Conservation (phyloP, 768 basidiomycete species). For the Sporobolomyces roseus region DNA sequence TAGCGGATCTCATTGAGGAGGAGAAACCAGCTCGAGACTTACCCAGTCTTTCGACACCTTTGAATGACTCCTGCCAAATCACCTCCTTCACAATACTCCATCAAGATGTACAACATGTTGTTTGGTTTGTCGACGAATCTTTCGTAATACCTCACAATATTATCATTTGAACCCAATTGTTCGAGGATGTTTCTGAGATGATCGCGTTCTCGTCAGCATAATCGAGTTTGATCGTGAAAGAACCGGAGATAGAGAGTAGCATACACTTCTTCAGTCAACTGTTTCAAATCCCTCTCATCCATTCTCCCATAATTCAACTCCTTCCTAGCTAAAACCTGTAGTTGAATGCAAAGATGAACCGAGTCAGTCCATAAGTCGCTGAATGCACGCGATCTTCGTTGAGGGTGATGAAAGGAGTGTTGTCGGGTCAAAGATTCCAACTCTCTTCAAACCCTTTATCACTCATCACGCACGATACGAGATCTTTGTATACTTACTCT, state of each 20-base stretch:
- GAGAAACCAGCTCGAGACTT: not conserved
- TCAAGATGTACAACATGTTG: constrained; percentile 91
- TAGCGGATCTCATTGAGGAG: not conserved
- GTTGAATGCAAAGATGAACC: not conserved
- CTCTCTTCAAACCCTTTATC: no score
- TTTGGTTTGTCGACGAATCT: constrained; percentile 79
- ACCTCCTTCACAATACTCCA: constrained; percentile 98
- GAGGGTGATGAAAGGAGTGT: no score
- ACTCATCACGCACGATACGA: no score
- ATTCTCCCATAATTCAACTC: constrained; percentile 97
- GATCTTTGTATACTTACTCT: constrained; percentile 10
- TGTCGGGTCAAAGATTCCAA: no score
- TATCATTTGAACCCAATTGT: constrained; percentile 78
- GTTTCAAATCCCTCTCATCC: constrained; percentile 91
- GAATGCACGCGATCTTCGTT: no score
- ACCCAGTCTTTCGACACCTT: constrained; percentile 46
- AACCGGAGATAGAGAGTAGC: not conserved
- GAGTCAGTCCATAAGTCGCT: no score
- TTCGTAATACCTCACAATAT: constrained; percentile 95
- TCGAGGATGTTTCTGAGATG: constrained; percentile 84
- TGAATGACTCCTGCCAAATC: constrained; percentile 87
- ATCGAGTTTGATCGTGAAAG: not conserved
- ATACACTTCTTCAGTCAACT: constrained; percentile 98
- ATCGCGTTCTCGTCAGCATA: no score
- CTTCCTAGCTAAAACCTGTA: constrained; percentile 50